Evolutionary conservation across 371 early-diverging fungal genomes (phyloP), one percentile per base, ranked within the genome.

Genomic region (Mortierella sp.): DNA sequence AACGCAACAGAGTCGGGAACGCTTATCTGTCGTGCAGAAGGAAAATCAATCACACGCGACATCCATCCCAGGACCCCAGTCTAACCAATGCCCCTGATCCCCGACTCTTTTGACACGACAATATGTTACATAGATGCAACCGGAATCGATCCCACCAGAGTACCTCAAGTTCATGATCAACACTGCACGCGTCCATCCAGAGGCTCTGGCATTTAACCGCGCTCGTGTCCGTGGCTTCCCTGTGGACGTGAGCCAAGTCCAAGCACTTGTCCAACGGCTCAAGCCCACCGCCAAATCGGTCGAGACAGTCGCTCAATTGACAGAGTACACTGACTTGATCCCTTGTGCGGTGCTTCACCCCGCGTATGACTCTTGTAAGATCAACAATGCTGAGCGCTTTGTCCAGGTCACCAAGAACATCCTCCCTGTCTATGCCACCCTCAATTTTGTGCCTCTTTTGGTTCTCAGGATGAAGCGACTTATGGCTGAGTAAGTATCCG

Each of bases 381-480:
- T 79, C 40, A 89, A 89, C 16, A 91, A 90, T 46, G 57, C 90
- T 5, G 91, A 91, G 72, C 86, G 91, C 50, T 93, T 94, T 77
- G 67, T 82, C 13, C 89, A 91, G 51, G 94, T 94, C 1, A 91
- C 95, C 72, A 91, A 90, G 72, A 90, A 88, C 54, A 93, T 93
- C 78, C 51, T 92, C 57, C 93, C 95, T 21, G 93, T 95, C 14
- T 95, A 95, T 81, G 92, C 93, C 24, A 90, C 94, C 40, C 89
- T 95, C 76, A 95, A 94, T 69, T 91, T 95, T 74, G 94, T 95
- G 0, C 95, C 96, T 0, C 88, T 94, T 89, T 61, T 94, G 10
- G 79, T 94, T 26, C 88, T 95, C 46, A 90, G 92, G 70, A 88
- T 88, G 50, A 87, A 91, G 53, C 90, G 90, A 73, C 89, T 96